Evolutionary conservation across 2,329 filamentous ascomycete species (phyloP), one percentile per base, ranked within the genome.

Genomic region (Nothopassalora personata): DNA sequence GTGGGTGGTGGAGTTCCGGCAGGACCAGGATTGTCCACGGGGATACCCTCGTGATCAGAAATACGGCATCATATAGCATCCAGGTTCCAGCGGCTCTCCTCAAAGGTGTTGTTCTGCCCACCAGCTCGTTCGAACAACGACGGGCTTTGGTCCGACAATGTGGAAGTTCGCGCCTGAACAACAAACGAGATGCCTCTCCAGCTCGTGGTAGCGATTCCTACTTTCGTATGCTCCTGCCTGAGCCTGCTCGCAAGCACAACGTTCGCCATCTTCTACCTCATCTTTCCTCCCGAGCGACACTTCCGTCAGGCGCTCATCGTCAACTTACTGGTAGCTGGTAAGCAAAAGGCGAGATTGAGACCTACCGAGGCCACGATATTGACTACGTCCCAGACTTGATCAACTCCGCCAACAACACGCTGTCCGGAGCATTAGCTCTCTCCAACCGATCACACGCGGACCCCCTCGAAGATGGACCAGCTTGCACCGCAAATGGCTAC

Each of bases 401-500:
- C 48, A 79, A 79, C 63, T 73, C 73, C 47, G 60, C 74, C 13
- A 77, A 77, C 67, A 79, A 79, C 63, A 71, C 73, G 4, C 66
- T 77, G 13, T 79, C 77, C 1, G 77, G 77, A 19, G 66, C 73
- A 23, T 67, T 73, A 47, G 71, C 72, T 13, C 63, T 76, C 4
- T 60, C 61, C 4, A 65, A 71, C 31, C 60, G 61, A 0, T 63
- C 60, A 46, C 31, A 70, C 11, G 15, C 28, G n/a, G 23, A 51
- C 9, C 27, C 49, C n/a, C 63, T 76, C 15, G 46, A 57, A 6
- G 59, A 68, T 8, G 72, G 74, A 11, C 13, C 66, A 0, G 72
- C 71, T 3, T 80, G 78, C 61, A 70, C 69, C 8, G 57, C 74
- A 18, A 80, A 79, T 62, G 78, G 77, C 36, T 78, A 75, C 67